These are phyloP conservation scores for Yamadazyma phyllophila DNA, from an alignment of 805 yeast species.

Conservation along the genomic window DNA sequence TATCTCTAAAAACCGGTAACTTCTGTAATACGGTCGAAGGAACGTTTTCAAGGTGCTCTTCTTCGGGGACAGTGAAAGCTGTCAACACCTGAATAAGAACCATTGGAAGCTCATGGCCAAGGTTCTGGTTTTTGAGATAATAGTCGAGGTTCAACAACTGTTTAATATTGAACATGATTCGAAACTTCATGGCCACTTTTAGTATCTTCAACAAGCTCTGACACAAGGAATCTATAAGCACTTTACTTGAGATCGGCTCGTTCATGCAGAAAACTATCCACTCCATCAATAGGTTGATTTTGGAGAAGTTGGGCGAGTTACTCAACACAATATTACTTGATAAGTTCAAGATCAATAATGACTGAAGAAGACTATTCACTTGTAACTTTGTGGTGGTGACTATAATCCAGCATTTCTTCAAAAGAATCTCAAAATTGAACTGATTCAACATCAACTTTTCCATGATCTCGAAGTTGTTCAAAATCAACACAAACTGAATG, in stretches of 20 bases:
- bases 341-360: slow-evolving; percentile 30
- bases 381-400: slow-evolving; percentile 4
- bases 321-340: slow-evolving; percentile 28
- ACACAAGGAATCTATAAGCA: slow-evolving; percentile 24
- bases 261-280: slow-evolving; percentile 12
- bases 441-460: slow-evolving; percentile 12
- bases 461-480: slow-evolving; percentile 7
- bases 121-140: slow-evolving; percentile 2
- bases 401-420: slow-evolving; percentile 33
- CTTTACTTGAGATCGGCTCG: neutral
- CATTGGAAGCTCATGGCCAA: neutral
- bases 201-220: slow-evolving; percentile 10
- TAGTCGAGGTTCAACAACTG: slow-evolving; percentile 11
- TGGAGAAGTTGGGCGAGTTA: slow-evolving; percentile 24
- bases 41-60: neutral
- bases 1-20: neutral
- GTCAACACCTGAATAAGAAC: neutral
- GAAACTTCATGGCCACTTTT: slow-evolving; percentile 7
- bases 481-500: slow-evolving; percentile 4
- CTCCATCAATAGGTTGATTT: slow-evolving; percentile 19
- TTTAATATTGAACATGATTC: slow-evolving; percentile 7
- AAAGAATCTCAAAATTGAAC: slow-evolving; percentile 28
- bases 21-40: neutral
- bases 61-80: neutral
- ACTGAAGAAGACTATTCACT: slow-evolving; percentile 23